Evolutionary conservation across 495 filamentous ascomycete genomes (phyloP).

Genomic region (Aspergillus ostianus): DNA sequence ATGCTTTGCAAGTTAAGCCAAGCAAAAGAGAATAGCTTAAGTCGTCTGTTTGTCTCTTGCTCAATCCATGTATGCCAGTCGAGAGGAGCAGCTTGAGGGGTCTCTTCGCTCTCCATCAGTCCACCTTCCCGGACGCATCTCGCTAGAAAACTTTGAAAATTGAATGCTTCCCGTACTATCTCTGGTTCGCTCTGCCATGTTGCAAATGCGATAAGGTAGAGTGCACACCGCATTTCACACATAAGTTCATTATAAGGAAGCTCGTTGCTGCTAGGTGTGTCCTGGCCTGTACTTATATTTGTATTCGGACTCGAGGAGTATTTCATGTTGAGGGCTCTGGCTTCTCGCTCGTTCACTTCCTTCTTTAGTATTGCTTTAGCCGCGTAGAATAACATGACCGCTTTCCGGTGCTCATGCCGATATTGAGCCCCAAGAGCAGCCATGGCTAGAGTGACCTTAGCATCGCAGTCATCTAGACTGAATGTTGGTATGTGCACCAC

Average conservation of each 20-base stretch:
- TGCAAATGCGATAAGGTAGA: slow-evolving; percentile 19
- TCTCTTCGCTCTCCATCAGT: slow-evolving; percentile 11
- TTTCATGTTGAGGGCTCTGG: background rate
- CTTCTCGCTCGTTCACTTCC: background rate
- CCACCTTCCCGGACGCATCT: slow-evolving; percentile 15
- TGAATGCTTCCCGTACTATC: slow-evolving; percentile 16
- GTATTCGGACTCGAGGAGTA: background rate
- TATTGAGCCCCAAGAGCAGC: slow-evolving; percentile 26
- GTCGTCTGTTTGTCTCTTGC: slow-evolving; percentile 29
- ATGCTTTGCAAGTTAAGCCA: slow-evolving; percentile 41
- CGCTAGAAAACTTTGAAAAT: slow-evolving; percentile 18
- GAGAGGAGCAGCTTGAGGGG: background rate
- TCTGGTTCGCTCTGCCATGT: slow-evolving; percentile 19
- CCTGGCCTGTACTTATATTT: background rate
- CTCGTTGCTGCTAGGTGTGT: background rate
- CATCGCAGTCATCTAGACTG: slow-evolving; percentile 14
- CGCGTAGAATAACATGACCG: slow-evolving; percentile 12
- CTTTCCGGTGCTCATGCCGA: slow-evolving; percentile 20
- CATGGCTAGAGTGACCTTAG: slow-evolving; percentile 26
- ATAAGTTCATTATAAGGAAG: background rate
- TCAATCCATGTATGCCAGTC: slow-evolving; percentile 24
- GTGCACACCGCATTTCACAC: slow-evolving; percentile 10
- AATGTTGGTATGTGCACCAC: slow-evolving; percentile 32
- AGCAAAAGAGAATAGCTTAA: slow-evolving; percentile 36
- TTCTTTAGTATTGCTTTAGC: slow-evolving; percentile 14